Conservation (phyloP, 2,329 filamentous ascomycete genomes). For the Fusarium pseudonygamai region DNA sequence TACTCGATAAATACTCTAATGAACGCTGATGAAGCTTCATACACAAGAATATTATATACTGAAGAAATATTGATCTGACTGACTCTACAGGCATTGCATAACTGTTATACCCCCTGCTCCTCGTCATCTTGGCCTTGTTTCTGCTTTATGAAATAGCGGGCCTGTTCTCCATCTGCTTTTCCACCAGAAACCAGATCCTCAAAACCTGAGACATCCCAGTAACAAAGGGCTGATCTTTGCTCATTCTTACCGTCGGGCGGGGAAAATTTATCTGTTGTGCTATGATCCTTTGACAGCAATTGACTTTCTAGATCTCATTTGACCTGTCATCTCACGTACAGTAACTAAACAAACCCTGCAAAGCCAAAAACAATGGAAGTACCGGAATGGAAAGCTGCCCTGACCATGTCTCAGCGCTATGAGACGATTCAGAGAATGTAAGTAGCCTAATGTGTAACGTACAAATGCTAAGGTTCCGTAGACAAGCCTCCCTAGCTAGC, state of each 20-base stretch:
- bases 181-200: conserved; percentile 1
- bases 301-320: conserved; percentile 6
- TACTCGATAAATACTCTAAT: background rate
- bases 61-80: background rate
- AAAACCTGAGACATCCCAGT: conserved; percentile 21
- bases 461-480: conserved; percentile 17
- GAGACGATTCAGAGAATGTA: conserved; percentile 66
- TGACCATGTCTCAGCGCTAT: conserved; percentile 70
- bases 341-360: background rate
- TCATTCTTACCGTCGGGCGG: background rate
- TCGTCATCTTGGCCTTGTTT: conserved; percentile 30
- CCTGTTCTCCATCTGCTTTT: conserved; percentile 2
- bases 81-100: background rate
- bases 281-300: conserved; percentile 1
- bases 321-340: background rate
- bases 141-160: conserved; percentile 31
- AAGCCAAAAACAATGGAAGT: conserved; percentile 8
- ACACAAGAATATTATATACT: background rate
- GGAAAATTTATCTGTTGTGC: conserved; percentile 8
- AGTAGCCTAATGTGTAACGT: background rate
- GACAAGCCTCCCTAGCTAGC: conserved; percentile 45
- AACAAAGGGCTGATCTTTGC: conserved; percentile 20
- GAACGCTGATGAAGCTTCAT: background rate
- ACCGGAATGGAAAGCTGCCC: conserved; percentile 58
- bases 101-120: background rate